Conservation (phyloP, 1,139 yeast genomes). For the Debaryomyces sp. region DNA sequence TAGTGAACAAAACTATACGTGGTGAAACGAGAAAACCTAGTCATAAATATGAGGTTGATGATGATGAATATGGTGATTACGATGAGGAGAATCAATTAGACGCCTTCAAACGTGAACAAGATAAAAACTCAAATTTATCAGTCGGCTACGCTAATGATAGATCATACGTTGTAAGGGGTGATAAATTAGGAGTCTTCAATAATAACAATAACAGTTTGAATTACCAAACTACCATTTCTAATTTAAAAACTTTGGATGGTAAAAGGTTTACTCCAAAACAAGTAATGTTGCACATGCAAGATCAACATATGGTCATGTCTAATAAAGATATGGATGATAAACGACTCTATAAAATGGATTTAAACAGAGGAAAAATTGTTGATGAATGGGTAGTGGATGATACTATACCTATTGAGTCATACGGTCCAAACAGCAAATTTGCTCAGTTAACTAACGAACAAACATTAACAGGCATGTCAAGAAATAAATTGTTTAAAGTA, state of each 20-base stretch:
- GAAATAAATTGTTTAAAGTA: slow-evolving; percentile 65
- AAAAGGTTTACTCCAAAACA: slow-evolving; percentile 58
- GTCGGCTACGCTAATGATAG: slow-evolving; percentile 73
- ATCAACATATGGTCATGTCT: slow-evolving; percentile 66
- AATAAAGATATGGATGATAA: slow-evolving; percentile 40
- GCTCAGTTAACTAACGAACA: slow-evolving; percentile 74
- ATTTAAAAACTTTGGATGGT: slow-evolving; percentile 58
- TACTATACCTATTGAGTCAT: slow-evolving; percentile 51
- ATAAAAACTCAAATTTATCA: slow-evolving; percentile 63
- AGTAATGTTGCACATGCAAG: slow-evolving; percentile 77
- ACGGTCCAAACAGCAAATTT: slow-evolving; percentile 71
- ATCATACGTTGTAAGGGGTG: slow-evolving; percentile 77
- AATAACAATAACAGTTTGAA: slow-evolving; percentile 56
- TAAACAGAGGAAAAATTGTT: slow-evolving; percentile 75
- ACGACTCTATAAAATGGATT: slow-evolving; percentile 70
- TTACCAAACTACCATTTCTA: slow-evolving; percentile 67
- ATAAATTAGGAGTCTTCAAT: slow-evolving; percentile 79
- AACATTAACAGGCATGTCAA: slow-evolving; percentile 70
- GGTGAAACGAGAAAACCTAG: neutral
- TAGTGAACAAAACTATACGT: neutral
- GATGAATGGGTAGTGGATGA: slow-evolving; percentile 73
- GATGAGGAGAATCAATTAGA: slow-evolving; percentile 15
- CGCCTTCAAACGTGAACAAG: slow-evolving; percentile 20
- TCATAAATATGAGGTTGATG: slow-evolving; percentile 17
- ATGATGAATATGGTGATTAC: slow-evolving; percentile 23